Base-by-base conservation (phyloP, 192 early-diverging fungal species). In the Haplosporangium gracile region DNA sequence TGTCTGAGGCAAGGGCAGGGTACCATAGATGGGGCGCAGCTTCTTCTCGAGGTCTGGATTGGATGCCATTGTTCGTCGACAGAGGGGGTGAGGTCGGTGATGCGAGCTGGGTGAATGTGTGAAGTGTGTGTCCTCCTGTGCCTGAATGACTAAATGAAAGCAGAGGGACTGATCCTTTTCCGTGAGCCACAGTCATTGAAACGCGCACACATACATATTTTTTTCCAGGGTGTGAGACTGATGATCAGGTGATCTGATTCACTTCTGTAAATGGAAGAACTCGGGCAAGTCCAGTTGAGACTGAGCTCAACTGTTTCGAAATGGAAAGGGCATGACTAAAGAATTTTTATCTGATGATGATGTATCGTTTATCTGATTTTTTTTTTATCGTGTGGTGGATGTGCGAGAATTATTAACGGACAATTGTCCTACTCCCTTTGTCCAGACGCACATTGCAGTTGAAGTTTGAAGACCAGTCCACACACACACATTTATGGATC, bases 21-120 rank as follows among this genome's bases (percentile, higher is more conserved):
- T 91, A 94, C 93, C 93, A 85, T 94, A 94, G 81, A 94, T 89
- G 47, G 93, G 92, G 29, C 89, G 77, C 32, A 94, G 83, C 76
- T 89, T 89, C 73, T 88, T 90, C 70, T 94, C 93, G 13, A 86
- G 75, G 57, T 86, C 84, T 22, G 72, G 4, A 40, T 78, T 83
- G 22, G 82, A 74, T 39, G 81, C 70, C 83, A 85, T 85, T 68
- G 70, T 20, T 43, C 9, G 47, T 29, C 60, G 26, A 29, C 13
- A 4, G 6, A 43, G 18, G 6, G n/a, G 24, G 34, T 36, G 26
- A 42, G 20, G 70, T 42, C 34, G 40, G 53, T 60, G 57, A 60
- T 11, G 22, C 57, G 29, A 13, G 29, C 32, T 65, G 60, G 1
- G 60, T 57, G 55, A 57, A 57, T 57, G 24, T 10, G 9, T 10